Evolutionary conservation across 1,139 yeast genomes (phyloP).

Genomic region (Yamadazyma taylorii): DNA sequence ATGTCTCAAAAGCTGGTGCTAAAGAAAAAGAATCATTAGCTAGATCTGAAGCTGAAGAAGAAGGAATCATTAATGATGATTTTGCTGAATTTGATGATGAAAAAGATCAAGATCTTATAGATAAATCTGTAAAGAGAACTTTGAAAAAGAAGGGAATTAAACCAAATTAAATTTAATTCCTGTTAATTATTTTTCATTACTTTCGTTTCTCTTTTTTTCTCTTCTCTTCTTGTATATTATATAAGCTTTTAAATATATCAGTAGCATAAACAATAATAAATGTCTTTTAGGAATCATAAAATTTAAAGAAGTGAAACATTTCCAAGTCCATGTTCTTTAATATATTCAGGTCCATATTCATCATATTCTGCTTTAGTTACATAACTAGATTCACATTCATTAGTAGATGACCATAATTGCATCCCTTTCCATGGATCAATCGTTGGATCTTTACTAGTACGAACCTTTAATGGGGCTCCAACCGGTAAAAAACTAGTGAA

Average conservation of each 20-base stretch:
- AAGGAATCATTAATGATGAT: slow-evolving; percentile 81
- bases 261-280: background rate
- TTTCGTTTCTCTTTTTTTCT: too few species aligned
- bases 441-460: slow-evolving; percentile 65
- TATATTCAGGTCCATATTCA: slow-evolving; percentile 87
- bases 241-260: slow-evolving; percentile 1
- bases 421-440: slow-evolving; percentile 94
- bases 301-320: slow-evolving; percentile 42
- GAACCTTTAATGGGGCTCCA: slow-evolving; percentile 60
- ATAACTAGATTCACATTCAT: slow-evolving; percentile 48
- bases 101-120: slow-evolving; percentile 75
- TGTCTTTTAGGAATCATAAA: background rate
- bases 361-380: slow-evolving; percentile 74
- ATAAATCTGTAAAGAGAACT: slow-evolving; percentile 68
- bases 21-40: slow-evolving; percentile 81
- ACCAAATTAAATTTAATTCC: too few species aligned
- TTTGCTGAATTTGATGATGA: slow-evolving; percentile 79
- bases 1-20: slow-evolving; percentile 84
- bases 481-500: slow-evolving; percentile 71
- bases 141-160: slow-evolving; percentile 81
- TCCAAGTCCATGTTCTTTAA: slow-evolving; percentile 84
- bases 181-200: too few species aligned
- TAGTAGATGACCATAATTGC: slow-evolving; percentile 69
- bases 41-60: slow-evolving; percentile 75
- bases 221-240: slow-evolving; percentile 13